Conservation (phyloP, 345 rosid genomes). For the Eutrema heterophyllum region DNA sequence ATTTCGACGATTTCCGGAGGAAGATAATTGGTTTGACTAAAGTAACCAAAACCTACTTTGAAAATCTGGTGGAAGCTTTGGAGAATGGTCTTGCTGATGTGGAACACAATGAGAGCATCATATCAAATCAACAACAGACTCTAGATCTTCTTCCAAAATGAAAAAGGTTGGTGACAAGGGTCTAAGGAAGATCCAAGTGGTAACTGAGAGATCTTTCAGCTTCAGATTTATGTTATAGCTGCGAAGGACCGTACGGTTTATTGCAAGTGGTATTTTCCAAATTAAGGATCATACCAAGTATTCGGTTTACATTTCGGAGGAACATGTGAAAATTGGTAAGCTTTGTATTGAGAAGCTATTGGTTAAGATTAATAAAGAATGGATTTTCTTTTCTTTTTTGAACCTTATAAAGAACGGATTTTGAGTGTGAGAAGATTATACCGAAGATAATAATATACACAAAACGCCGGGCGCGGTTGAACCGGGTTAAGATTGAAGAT, state of each 20-base stretch:
- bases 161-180: no score
- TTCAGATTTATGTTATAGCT: no score
- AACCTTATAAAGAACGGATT: background rate
- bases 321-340: slow-evolving; percentile 10
- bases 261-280: slow-evolving; percentile 43
- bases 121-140: no score
- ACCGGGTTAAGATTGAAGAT: slow-evolving; percentile 27
- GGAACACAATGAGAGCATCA: no score
- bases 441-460: slow-evolving; percentile 46
- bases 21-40: slow-evolving; percentile 53
- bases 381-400: no score
- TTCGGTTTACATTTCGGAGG: slow-evolving; percentile 36
- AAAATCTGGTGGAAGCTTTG: no score
- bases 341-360: slow-evolving; percentile 19
- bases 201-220: no score
- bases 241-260: no score
- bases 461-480: slow-evolving; percentile 18
- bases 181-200: no score
- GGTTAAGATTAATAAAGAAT: background rate
- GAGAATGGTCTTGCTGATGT: background rate
- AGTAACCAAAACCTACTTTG: no score
- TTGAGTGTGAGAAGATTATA: slow-evolving; percentile 36
- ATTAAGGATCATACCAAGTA: slow-evolving; percentile 32
- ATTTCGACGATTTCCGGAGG: slow-evolving; percentile 49
- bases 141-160: no score